Conservation (phyloP, 352 stramenopile genomes). For the Phytophthora ramorum region DNA sequence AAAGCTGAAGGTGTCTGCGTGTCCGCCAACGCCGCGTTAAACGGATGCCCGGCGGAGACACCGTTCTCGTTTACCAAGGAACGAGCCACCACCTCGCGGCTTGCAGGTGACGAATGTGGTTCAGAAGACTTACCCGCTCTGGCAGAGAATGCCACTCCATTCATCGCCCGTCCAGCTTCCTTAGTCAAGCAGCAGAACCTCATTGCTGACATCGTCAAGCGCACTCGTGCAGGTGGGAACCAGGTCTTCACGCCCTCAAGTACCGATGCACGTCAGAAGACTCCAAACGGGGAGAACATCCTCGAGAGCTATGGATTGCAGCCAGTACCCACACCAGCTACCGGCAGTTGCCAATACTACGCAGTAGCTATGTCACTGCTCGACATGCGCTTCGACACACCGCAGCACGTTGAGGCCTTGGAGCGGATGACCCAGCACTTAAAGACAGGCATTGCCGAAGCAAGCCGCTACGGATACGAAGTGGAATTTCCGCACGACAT, state of each 20-base stretch:
- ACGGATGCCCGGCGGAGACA: neutral
- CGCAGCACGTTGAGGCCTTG: slow-evolving; percentile 4
- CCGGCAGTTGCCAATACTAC: slow-evolving; percentile 30
- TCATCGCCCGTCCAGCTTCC: slow-evolving; percentile 4
- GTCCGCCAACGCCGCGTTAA: neutral
- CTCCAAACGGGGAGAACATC: slow-evolving; percentile 2
- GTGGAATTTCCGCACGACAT: slow-evolving; percentile 32
- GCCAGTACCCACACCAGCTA: slow-evolving; percentile 11
- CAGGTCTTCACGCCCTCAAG: slow-evolving; percentile 1
- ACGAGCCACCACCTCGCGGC: neutral
- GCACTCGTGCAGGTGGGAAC: neutral
- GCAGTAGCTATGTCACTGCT: slow-evolving; percentile 24
- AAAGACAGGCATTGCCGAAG: slow-evolving; percentile 17
- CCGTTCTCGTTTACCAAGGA: neutral
- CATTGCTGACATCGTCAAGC: slow-evolving; percentile 8
- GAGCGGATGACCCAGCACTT: slow-evolving; percentile 11
- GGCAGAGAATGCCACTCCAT: slow-evolving; percentile 4
- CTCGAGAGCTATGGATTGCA: slow-evolving; percentile 12
- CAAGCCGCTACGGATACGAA: slow-evolving; percentile 12
- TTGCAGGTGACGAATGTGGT: neutral
- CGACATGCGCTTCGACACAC: slow-evolving; percentile 8
- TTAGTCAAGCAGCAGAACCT: slow-evolving; percentile 8
- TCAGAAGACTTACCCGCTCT: neutral
- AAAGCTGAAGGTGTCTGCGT: neutral
- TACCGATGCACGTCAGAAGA: slow-evolving; percentile 4